Percentiles rank a stretch among this genome's conserved stretches.
Conservation (phyloP, 495 filamentous ascomycete species). For the Lophiostoma macrostomum region DNA sequence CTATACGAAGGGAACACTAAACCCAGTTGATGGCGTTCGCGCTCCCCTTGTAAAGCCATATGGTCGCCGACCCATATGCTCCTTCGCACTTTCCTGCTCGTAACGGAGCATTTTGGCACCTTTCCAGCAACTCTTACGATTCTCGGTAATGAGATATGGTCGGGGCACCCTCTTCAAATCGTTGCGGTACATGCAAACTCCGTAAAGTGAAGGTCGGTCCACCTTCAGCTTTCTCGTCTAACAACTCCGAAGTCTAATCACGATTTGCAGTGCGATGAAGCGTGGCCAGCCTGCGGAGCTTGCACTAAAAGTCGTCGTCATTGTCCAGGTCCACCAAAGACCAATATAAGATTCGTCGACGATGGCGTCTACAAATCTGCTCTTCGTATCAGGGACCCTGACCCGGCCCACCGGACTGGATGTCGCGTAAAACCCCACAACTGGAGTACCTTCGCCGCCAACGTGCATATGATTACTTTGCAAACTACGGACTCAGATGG, state of each 20-base stretch:
- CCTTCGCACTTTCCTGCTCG: too few relatives aligned
- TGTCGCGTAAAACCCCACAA: too few relatives aligned
- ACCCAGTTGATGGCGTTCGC: too few relatives aligned
- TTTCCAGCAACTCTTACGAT: too few relatives aligned
- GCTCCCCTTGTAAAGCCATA: too few relatives aligned
- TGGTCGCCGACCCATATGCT: too few relatives aligned
- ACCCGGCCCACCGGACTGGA: too few relatives aligned
- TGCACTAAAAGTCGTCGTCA: not conserved
- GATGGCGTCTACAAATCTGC: not conserved
- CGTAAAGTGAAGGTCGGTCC: slow-evolving; percentile 5
- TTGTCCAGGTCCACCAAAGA: not conserved
- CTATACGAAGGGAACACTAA: too few relatives aligned
- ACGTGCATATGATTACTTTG: not conserved
- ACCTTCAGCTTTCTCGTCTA: not conserved
- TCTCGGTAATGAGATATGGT: not conserved
- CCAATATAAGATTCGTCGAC: not conserved
- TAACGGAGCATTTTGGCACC: too few relatives aligned
- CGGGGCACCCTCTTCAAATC: not conserved
- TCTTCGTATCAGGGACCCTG: not conserved
- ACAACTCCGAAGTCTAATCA: not conserved
- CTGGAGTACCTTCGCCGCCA: not conserved
- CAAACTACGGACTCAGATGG: not conserved
- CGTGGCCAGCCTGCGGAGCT: slow-evolving; percentile 3
- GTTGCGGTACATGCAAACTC: slow-evolving; percentile 2
- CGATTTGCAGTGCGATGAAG: slow-evolving; percentile 3